Evolutionary conservation across 371 early-diverging fungal genomes (phyloP).

Genomic region (Quaeritorhiza haematococci): DNA sequence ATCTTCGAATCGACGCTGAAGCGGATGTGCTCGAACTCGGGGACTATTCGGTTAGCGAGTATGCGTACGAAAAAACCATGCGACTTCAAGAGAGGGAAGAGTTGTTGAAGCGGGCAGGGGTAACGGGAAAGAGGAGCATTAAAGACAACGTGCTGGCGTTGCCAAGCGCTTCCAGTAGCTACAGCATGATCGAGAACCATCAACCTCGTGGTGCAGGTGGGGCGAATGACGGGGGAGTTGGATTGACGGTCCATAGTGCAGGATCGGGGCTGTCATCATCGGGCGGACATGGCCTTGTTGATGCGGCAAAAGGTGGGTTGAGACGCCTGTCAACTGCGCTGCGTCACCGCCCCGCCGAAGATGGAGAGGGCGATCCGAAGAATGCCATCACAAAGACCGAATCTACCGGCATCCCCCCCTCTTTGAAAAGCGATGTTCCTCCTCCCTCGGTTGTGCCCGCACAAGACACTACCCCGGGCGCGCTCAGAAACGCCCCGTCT

Average conservation of each 20-base stretch:
- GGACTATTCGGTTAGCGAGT: slow-evolving; percentile 12
- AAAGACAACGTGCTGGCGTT: slow-evolving; percentile 1
- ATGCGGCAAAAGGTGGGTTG: too few relatives aligned
- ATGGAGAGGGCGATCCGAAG: too few relatives aligned
- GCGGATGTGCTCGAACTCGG: slow-evolving; percentile 27
- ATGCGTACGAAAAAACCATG: slow-evolving; percentile 18
- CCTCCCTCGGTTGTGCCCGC: too few relatives aligned
- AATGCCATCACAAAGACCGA: too few relatives aligned
- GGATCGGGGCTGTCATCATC: background rate
- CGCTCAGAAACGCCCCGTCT: too few relatives aligned
- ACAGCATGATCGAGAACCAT: background rate
- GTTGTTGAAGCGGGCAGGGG: slow-evolving; percentile 2
- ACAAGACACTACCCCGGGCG: too few relatives aligned
- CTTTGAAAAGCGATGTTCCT: too few relatives aligned
- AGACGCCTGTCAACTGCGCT: too few relatives aligned
- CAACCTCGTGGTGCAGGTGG: background rate
- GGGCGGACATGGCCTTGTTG: slow-evolving; percentile 18
- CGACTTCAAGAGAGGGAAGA: slow-evolving; percentile 11
- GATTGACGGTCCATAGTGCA: too few relatives aligned
- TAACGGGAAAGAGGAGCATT: background rate
- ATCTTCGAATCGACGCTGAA: slow-evolving; percentile 22
- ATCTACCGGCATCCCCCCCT: too few relatives aligned
- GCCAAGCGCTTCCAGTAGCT: background rate
- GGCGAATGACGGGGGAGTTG: background rate
- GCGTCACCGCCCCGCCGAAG: too few relatives aligned